Conservation (phyloP, 73 alveolate species). For the Durusdinium trenchii region DNA sequence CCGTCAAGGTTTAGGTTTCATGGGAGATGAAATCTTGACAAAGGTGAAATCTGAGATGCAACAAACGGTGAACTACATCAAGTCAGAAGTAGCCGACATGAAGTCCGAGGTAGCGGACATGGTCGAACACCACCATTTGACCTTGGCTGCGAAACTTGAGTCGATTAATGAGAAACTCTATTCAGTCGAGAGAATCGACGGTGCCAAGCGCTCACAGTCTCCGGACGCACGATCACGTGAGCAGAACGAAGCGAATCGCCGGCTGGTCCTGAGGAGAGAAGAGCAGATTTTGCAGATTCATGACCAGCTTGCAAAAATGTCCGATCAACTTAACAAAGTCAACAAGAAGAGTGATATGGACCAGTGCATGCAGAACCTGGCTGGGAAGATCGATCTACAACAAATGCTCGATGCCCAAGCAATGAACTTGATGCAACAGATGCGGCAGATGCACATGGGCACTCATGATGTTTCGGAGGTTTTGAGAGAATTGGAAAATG, state of each 20-base stretch:
- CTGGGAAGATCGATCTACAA: conserved; percentile 85
- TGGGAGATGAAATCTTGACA: conserved; percentile 53
- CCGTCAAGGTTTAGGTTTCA: conserved; percentile 56
- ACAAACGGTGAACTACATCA: conserved; percentile 49
- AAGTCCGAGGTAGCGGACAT: conserved; percentile 23
- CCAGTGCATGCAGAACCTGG: conserved; percentile 75
- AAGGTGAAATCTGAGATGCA: conserved; percentile 50
- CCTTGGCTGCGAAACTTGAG: conserved; percentile 16
- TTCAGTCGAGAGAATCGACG: not conserved
- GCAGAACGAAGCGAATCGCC: conserved; percentile 59
- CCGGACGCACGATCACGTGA: conserved; percentile 32
- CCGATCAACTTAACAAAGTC: conserved; percentile 54
- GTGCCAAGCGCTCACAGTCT: not conserved
- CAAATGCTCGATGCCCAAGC: conserved; percentile 72
- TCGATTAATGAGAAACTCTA: conserved; percentile 9
- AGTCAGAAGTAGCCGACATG: conserved; percentile 23
- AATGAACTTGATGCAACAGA: conserved; percentile 59
- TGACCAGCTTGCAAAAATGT: conserved; percentile 79
- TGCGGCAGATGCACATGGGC: conserved; percentile 50
- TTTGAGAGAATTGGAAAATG: conserved; percentile 2
- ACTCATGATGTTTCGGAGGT: conserved; percentile 42
- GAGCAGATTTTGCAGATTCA: conserved; percentile 82
- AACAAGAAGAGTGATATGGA: conserved; percentile 84
- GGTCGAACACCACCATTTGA: not conserved
- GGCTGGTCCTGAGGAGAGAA: conserved; percentile 56